Percentiles rank a stretch among this genome's conserved stretches.
Evolutionary conservation across 257 asterid species (phyloP).

Genomic region (Penstemon eatonii): DNA sequence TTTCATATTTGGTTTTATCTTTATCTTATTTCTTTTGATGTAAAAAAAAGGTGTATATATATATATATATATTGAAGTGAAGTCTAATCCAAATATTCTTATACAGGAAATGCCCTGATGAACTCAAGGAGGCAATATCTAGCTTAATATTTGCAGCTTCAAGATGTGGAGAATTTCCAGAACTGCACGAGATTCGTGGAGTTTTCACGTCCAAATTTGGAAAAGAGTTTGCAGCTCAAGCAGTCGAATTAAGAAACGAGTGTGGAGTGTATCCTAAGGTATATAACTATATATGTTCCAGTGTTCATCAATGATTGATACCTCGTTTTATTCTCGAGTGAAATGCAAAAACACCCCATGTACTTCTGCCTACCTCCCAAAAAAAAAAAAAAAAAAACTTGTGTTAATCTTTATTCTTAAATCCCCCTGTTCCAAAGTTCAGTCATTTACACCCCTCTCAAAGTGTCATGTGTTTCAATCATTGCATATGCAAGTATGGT

Average conservation of each 20-base stretch:
- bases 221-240: constrained; percentile 35
- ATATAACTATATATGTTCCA: background rate
- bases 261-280: constrained; percentile 42
- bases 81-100: background rate
- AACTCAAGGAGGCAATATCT: constrained; percentile 43
- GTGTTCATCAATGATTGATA: background rate
- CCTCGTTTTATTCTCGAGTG: background rate
- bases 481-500: too few relatives aligned
- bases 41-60: background rate
- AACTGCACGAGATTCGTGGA: constrained; percentile 45
- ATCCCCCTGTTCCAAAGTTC: too few relatives aligned
- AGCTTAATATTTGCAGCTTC: constrained; percentile 53
- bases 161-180: constrained; percentile 50
- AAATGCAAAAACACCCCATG: background rate
- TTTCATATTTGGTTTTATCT: background rate
- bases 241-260: constrained; percentile 34
- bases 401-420: too few relatives aligned
- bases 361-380: too few relatives aligned
- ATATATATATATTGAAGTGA: background rate
- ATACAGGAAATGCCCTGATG: constrained; percentile 46
- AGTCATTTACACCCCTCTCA: too few relatives aligned
- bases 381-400: too few relatives aligned
- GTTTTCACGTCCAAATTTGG: constrained; percentile 40
- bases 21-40: background rate
- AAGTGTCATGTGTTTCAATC: too few relatives aligned